These are phyloP conservation scores for Protomyces pachydermus DNA, from an alignment of 1,139 yeast species.

Conservation along the genomic window DNA sequence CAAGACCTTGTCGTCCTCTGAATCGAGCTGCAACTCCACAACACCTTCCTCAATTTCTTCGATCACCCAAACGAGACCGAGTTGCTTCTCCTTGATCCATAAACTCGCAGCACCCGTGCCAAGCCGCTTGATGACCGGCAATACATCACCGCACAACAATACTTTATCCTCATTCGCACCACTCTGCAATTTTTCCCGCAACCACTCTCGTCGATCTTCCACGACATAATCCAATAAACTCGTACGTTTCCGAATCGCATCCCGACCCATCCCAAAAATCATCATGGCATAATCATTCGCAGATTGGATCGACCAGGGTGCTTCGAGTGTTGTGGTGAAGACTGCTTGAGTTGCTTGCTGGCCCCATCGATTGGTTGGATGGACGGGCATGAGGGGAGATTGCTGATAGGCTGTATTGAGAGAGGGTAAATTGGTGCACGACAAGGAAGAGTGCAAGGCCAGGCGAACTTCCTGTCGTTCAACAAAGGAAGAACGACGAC, in stretches of 20 bases:
- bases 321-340: slow-evolving; percentile 68
- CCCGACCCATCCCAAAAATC: slow-evolving; percentile 73
- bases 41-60: slow-evolving; percentile 54
- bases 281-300: slow-evolving; percentile 87
- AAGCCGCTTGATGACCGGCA: slow-evolving; percentile 48
- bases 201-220: slow-evolving; percentile 49
- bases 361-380: slow-evolving; percentile 13
- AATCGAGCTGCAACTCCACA: slow-evolving; percentile 20
- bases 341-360: slow-evolving; percentile 40
- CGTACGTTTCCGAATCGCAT: slow-evolving; percentile 52
- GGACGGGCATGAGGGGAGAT: slow-evolving; percentile 15
- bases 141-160: slow-evolving; percentile 54
- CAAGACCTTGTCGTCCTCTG: slow-evolving; percentile 9
- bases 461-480: slow-evolving; percentile 16
- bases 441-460: slow-evolving; percentile 19
- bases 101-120: slow-evolving; percentile 44
- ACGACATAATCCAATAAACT: slow-evolving; percentile 73
- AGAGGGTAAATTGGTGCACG: slow-evolving; percentile 19
- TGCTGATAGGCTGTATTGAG: slow-evolving; percentile 14
- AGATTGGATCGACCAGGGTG: slow-evolving; percentile 76
- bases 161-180: slow-evolving; percentile 37
- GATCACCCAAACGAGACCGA: slow-evolving; percentile 71
- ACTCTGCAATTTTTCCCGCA: slow-evolving; percentile 4
- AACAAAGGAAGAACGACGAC: slow-evolving; percentile 13
- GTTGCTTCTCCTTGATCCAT: slow-evolving; percentile 78